Percentiles rank a stretch among this genome's conserved stretches.
These are phyloP conservation scores for Ormosia emarginata DNA, from an alignment of 306 rosid genomes.

Conservation along the genomic window DNA sequence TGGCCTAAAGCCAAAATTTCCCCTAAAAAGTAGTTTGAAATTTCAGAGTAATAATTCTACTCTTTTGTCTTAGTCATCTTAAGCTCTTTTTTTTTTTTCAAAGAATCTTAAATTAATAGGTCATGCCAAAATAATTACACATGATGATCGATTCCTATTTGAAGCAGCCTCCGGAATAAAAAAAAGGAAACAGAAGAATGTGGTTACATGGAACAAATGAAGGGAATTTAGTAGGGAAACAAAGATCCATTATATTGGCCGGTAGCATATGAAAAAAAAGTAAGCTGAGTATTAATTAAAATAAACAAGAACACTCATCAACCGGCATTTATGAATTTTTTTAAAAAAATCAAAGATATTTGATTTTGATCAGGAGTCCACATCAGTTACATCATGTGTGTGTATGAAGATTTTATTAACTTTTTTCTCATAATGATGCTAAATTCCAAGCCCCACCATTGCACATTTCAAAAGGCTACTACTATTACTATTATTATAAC, in stretches of 20 bases:
- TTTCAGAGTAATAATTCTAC: background rate
- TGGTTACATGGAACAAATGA: constrained; percentile 7
- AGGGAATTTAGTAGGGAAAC: constrained; percentile 21
- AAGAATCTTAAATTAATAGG: background rate
- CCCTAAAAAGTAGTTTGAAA: background rate
- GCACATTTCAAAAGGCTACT: background rate
- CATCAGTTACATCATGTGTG: background rate
- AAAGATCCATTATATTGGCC: constrained; percentile 34
- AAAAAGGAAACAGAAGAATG: background rate
- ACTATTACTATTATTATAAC: background rate
- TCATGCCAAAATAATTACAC: background rate
- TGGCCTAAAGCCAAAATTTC: background rate
- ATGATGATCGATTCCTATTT: background rate
- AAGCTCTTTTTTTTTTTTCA: background rate
- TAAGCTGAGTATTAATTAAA: background rate
- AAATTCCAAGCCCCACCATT: background rate
- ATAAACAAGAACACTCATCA: background rate
- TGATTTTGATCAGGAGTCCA: background rate
- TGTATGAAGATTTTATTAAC: background rate
- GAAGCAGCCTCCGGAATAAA: background rate
- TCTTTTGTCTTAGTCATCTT: background rate
- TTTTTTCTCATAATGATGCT: background rate
- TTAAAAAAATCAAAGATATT: background rate
- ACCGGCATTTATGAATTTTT: constrained; percentile 9
- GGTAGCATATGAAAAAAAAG: background rate